These are phyloP conservation scores for Psilocybe sp. DNA, from an alignment of 768 basidiomycete species.

Conservation along the genomic window DNA sequence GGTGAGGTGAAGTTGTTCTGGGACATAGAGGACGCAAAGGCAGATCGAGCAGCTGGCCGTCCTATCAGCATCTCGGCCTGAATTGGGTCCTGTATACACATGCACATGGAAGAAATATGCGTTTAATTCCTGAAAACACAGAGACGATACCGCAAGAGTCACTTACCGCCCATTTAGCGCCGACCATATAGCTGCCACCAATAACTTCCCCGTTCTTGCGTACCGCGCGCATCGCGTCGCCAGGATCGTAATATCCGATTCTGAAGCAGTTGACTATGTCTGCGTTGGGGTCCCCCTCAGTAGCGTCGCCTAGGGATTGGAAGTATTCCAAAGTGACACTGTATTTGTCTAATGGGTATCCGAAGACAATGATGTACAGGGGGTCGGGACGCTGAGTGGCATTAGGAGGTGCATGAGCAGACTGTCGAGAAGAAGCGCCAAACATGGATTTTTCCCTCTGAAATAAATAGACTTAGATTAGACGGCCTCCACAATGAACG, in stretches of 20 bases:
- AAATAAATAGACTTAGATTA: background rate
- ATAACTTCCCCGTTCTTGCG: conserved; percentile 82
- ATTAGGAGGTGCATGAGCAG: conserved; percentile 24
- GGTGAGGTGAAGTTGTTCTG: conserved; percentile 19
- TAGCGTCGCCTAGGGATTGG: conserved; percentile 66
- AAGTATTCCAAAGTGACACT: conserved; percentile 72
- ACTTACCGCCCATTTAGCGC: conserved; percentile 83
- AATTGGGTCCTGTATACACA: conserved; percentile 48
- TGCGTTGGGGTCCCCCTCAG: conserved; percentile 62
- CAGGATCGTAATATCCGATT: conserved; percentile 68
- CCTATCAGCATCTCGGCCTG: conserved; percentile 36
- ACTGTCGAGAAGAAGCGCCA: conserved; percentile 27
- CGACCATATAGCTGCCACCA: conserved; percentile 77
- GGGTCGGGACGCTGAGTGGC: conserved; percentile 32
- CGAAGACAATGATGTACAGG: conserved; percentile 76
- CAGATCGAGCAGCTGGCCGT: conserved; percentile 27
- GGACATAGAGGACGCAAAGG: conserved; percentile 14
- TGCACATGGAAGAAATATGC: background rate
- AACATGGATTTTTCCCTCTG: conserved; percentile 41
- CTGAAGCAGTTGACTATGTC: conserved; percentile 81
- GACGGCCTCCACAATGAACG: conserved; percentile 2
- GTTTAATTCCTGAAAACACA: conserved; percentile 4
- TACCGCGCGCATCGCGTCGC: conserved; percentile 76
- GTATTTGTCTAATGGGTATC: conserved; percentile 83
- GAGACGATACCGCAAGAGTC: conserved; percentile 4